These are phyloP conservation scores for Daldinia childiae DNA, from an alignment of 495 filamentous ascomycete species.

Conservation along the genomic window DNA sequence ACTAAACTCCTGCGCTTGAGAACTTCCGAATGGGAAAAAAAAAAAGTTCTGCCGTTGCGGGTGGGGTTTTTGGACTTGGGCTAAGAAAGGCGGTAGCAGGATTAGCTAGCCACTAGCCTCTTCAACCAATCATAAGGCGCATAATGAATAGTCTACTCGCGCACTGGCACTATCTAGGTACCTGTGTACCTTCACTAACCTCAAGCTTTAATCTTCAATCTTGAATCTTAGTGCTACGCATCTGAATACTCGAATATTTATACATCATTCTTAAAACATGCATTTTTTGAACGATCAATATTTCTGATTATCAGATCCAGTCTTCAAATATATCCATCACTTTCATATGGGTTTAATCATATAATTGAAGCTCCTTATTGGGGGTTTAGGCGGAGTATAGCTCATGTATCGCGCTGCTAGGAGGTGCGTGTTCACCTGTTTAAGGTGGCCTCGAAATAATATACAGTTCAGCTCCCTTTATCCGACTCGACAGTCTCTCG, in stretches of 20 bases:
- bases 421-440: slow-evolving; percentile 35
- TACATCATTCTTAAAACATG: neutral
- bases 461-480: slow-evolving; percentile 11
- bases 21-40: neutral
- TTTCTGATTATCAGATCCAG: neutral
- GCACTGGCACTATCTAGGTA: slow-evolving; percentile 6
- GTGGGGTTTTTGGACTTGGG: neutral
- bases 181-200: neutral
- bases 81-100: slow-evolving; percentile 29
- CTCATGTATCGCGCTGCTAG: slow-evolving; percentile 42
- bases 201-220: neutral
- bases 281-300: neutral
- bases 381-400: slow-evolving; percentile 14
- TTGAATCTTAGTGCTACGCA: neutral
- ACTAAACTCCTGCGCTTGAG: neutral
- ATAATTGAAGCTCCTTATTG: slow-evolving; percentile 22
- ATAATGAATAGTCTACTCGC: neutral
- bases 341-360: slow-evolving; percentile 16
- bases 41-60: slow-evolving; percentile 34
- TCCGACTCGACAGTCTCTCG: slow-evolving; percentile 3
- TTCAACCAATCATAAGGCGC: neutral
- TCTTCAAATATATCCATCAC: neutral
- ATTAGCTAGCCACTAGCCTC: neutral
- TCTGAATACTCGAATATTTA: neutral
- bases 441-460: slow-evolving; percentile 19